A percentile compares a stretch with the other conserved stretches of the same genome.
Conservation (phyloP, 2,329 filamentous ascomycete species). For the Penicillium vulpinum region DNA sequence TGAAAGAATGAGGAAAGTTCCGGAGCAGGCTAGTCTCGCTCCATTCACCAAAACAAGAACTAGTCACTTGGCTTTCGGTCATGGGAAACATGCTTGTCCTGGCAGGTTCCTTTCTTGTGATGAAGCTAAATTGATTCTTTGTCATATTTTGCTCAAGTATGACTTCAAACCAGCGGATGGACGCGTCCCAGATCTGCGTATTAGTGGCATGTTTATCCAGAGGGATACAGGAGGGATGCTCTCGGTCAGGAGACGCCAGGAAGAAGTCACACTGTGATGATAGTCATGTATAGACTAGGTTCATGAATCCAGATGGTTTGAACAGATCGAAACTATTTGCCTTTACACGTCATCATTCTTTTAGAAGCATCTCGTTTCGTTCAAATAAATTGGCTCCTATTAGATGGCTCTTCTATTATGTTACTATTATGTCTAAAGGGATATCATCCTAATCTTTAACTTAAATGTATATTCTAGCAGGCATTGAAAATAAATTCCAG, state of each 20-base stretch:
- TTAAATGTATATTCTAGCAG: too few relatives aligned
- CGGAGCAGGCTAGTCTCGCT: neutral
- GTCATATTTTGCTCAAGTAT: neutral
- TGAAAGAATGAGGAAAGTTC: neutral
- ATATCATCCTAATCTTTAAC: too few relatives aligned
- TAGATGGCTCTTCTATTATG: too few relatives aligned
- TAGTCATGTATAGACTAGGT: neutral
- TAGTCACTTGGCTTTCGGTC: neutral
- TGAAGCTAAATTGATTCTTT: neutral
- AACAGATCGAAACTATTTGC: too few relatives aligned
- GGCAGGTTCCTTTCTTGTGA: neutral
- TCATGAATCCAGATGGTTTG: too few relatives aligned
- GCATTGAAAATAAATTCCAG: too few relatives aligned
- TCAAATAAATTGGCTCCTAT: too few relatives aligned
- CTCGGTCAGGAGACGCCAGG: neutral
- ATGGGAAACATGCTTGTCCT: neutral
- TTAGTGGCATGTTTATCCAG: constrained; percentile 1
- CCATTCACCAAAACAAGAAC: neutral
- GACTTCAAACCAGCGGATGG: neutral
- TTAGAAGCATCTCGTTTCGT: too few relatives aligned
- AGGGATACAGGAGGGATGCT: constrained; percentile 1
- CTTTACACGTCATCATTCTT: too few relatives aligned
- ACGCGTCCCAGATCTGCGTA: neutral
- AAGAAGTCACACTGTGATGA: neutral
- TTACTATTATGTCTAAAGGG: too few relatives aligned